These are phyloP conservation scores for Coniferiporia sulphurascens DNA, from an alignment of 1,284 basidiomycete species.

Conservation along the genomic window DNA sequence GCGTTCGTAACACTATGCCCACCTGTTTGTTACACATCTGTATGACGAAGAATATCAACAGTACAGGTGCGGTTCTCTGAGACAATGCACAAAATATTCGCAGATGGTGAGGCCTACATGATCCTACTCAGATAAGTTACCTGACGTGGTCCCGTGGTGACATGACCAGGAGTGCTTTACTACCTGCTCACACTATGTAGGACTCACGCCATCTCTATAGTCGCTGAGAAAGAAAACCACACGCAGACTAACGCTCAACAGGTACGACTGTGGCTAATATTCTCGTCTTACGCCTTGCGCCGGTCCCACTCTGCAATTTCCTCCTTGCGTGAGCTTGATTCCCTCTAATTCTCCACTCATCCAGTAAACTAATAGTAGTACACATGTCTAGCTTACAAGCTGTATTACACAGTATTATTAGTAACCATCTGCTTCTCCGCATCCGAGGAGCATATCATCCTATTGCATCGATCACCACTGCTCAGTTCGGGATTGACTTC, in stretches of 20 bases:
- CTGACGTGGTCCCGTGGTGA: too few species aligned
- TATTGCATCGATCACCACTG: not conserved
- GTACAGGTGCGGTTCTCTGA: not conserved
- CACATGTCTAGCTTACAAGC: not conserved
- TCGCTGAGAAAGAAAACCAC: not conserved
- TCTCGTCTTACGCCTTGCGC: not conserved
- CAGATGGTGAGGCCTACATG: not conserved
- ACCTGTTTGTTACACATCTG: not conserved
- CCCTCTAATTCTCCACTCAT: too few species aligned
- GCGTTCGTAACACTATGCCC: not conserved
- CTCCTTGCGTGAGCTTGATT: not conserved
- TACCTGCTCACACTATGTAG: not conserved
- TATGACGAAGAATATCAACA: not conserved
- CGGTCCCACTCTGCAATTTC: not conserved
- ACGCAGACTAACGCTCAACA: not conserved
- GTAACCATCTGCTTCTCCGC: conserved; percentile 3
- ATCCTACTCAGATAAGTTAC: not conserved
- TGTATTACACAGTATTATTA: conserved; percentile 4
- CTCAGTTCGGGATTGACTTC: not conserved
- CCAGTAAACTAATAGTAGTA: not conserved
- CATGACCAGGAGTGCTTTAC: not conserved
- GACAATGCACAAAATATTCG: not conserved
- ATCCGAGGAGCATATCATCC: not conserved
- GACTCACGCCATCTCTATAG: too few species aligned
- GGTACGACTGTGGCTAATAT: not conserved